Conservation (phyloP, 495 filamentous ascomycete genomes). For the Astrothelium macrocarpum region DNA sequence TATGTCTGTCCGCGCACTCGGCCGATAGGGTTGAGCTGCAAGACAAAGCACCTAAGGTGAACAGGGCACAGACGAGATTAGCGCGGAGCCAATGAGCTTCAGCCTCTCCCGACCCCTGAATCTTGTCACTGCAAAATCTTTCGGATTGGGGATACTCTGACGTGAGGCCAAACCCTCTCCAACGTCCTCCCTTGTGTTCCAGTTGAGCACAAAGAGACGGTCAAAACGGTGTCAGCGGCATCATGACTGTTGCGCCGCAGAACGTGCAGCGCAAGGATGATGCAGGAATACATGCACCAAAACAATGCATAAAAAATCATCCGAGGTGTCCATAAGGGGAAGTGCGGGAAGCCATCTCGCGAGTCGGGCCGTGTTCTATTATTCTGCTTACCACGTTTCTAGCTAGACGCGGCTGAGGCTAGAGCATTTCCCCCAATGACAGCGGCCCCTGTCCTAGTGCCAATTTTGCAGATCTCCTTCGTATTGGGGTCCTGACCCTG, state of each 20-base stretch:
- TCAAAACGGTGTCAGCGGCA: neutral
- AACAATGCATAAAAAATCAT: slow-evolving; percentile 5
- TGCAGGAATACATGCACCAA: neutral
- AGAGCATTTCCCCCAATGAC: neutral
- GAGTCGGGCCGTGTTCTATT: slow-evolving; percentile 1
- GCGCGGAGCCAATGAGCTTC: neutral
- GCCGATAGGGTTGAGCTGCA: neutral
- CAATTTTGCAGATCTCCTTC: neutral
- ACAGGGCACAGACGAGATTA: neutral
- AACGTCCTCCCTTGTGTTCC: no score
- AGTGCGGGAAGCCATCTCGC: neutral
- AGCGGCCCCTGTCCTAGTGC: neutral
- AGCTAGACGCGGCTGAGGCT: neutral
- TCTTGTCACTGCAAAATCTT: neutral
- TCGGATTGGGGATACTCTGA: neutral
- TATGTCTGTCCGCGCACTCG: neutral
- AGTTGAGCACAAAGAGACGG: no score
- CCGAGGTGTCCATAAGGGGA: neutral
- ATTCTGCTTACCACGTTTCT: neutral
- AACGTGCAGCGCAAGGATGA: neutral
- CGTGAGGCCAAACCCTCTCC: neutral
- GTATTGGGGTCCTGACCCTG: neutral
- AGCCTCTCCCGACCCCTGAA: neutral
- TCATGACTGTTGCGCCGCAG: neutral
- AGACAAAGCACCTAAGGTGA: neutral